Evolutionary conservation across 2,329 filamentous ascomycete species (phyloP), one percentile per base, ranked within the genome.

Genomic region (Hypomyces perniciosus): DNA sequence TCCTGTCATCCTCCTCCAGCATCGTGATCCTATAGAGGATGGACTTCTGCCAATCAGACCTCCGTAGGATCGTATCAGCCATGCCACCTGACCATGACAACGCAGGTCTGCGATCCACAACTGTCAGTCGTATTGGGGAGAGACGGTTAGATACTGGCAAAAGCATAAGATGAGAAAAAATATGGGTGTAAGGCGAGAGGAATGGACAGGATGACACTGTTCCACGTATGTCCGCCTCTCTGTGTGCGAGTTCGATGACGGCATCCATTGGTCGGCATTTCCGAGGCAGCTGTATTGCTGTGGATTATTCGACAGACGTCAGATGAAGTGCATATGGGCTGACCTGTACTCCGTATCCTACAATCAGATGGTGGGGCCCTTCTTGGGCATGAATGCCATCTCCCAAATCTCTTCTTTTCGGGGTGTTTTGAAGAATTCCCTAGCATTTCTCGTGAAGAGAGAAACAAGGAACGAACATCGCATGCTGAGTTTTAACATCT

Each of bases 231-330:
- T 38, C 28, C 39, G 26, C 20, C 33, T 35, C 37, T 53, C 46
- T 49, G 35, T 49, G 51, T 53, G 31, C 46, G 35, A 53, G 51
- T 39, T 20, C 34, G 31, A 45, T 12, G 37, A 42, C 38, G 38
- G 42, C 51, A 20, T 46, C 51, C 8, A 53, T 53, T 53, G 51
- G 51, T 46, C 46, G 20, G 20, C 20, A 20, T 20, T 20, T 3
- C 20, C 20, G 29, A 49, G 42, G 37, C 51, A 10, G 20, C 41
- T 33, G 28, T 7, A 37, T 27, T n/a, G 30, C 51, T 45, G 42
- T 45, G 51, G 51, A 45, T 41, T 48, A 49, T 48, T 53, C 51
- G 51, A 48, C 31, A 45, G 51, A 53, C 44, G 51, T 53, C 51
- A 53, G 45, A 53, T 53, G 41, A 49, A 53, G 51, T 53, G 51